A percentile compares a stretch with the other conserved stretches of the same genome.
Conservation (phyloP, 257 asterid genomes). For the Nicotiana otophora region DNA sequence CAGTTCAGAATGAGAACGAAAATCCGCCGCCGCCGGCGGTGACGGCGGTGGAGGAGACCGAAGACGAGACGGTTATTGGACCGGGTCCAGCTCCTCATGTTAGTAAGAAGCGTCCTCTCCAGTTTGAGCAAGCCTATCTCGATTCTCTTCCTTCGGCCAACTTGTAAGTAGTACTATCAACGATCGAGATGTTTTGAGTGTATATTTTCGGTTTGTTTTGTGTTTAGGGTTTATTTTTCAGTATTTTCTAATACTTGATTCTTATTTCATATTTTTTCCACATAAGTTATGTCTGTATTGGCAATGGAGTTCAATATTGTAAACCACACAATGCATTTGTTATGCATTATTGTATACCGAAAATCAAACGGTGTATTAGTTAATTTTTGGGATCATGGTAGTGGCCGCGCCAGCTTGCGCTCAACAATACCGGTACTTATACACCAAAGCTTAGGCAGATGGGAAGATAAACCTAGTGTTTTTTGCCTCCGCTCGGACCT, state of each 20-base stretch:
- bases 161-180: conserved; percentile 40
- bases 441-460: no score
- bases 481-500: no score
- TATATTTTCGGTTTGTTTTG: background rate
- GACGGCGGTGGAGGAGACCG: conserved; percentile 20
- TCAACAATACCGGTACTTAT: no score
- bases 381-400: no score
- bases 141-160: conserved; percentile 87
- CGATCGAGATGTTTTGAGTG: background rate
- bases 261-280: background rate
- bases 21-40: conserved; percentile 11
- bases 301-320: background rate
- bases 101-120: conserved; percentile 77
- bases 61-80: conserved; percentile 59
- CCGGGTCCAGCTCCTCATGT: conserved; percentile 73
- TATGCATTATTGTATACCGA: background rate
- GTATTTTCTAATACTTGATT: no score
- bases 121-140: conserved; percentile 89
- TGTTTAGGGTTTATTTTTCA: background rate
- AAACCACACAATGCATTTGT: background rate
- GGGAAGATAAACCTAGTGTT: no score
- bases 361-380: background rate
- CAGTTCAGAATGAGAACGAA: conserved; percentile 38
- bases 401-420: no score
- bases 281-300: background rate